Percentiles rank a stretch among this genome's conserved stretches.
Conservation (phyloP, 2,329 filamentous ascomycete genomes). For the Colletotrichum endophyticum region DNA sequence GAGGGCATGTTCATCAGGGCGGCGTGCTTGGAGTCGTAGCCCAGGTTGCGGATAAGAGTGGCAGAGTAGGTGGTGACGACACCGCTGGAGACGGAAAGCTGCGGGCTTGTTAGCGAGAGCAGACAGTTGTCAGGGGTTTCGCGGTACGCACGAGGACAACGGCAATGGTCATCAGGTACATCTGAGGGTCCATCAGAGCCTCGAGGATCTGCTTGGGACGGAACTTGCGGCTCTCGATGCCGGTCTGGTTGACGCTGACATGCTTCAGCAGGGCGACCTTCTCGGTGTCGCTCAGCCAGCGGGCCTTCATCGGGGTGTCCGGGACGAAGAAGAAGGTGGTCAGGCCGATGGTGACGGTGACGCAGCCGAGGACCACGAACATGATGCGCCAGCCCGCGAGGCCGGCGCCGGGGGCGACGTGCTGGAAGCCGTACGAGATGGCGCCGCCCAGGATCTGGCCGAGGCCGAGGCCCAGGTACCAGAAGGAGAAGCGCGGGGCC, state of each 20-base stretch:
- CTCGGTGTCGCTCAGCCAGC: conserved; percentile 37
- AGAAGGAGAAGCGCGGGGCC: conserved; percentile 63
- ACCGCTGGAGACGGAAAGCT: conserved; percentile 56
- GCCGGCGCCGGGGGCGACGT: conserved; percentile 41
- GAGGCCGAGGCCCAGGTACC: conserved; percentile 65
- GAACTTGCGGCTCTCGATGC: conserved; percentile 59
- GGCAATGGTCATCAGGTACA: conserved; percentile 53
- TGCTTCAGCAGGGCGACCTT: conserved; percentile 54
- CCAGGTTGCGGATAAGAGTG: conserved; percentile 54
- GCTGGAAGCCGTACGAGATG: conserved; percentile 59
- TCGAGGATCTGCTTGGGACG: conserved; percentile 57
- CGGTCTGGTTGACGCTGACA: conserved; percentile 62
- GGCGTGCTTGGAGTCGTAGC: conserved; percentile 47
- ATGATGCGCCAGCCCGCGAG: conserved; percentile 48
- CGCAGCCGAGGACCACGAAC: conserved; percentile 48
- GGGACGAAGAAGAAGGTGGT: conserved; percentile 45
- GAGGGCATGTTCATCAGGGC: conserved; percentile 62
- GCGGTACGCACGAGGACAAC: conserved; percentile 47
- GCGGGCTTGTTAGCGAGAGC: background rate
- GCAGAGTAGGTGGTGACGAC: conserved; percentile 61
- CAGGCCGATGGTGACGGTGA: conserved; percentile 44
- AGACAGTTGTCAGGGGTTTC: background rate
- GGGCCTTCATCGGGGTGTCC: conserved; percentile 50
- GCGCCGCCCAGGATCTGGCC: conserved; percentile 56
- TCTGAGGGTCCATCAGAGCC: conserved; percentile 54